Percentiles rank a stretch among this genome's conserved stretches.
These are phyloP conservation scores for Monascus ruber DNA, from an alignment of 2,329 filamentous ascomycete species.

Conservation along the genomic window DNA sequence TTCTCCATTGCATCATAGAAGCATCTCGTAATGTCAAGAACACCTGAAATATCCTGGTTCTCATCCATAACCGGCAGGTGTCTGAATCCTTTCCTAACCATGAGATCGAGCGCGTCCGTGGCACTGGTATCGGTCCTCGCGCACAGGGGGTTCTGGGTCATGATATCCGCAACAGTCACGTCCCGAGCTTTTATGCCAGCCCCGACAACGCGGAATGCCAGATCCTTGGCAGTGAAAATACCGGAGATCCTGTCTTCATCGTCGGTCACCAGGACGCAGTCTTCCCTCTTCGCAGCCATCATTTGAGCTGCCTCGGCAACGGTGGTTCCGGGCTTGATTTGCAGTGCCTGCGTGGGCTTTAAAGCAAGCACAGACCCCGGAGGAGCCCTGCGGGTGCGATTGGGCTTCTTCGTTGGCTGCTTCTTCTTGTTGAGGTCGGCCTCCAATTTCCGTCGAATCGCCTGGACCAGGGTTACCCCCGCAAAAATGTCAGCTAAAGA, in stretches of 20 bases:
- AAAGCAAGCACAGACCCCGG: conserved; percentile 92
- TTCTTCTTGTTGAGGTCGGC: conserved; percentile 97
- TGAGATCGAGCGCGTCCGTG: conserved; percentile 90
- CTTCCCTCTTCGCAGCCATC: conserved; percentile 97
- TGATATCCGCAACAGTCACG: conserved; percentile 93
- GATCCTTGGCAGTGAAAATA: conserved; percentile 97
- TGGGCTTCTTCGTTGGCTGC: conserved; percentile 62
- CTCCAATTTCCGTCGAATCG: conserved; percentile 93
- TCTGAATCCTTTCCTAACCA: conserved; percentile 96
- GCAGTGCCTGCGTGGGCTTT: conserved; percentile 87
- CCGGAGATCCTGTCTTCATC: conserved; percentile 96
- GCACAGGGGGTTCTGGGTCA: conserved; percentile 98
- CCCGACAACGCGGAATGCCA: conserved; percentile 93
- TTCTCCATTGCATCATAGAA: conserved; percentile 99
- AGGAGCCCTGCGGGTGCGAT: conserved; percentile 82
- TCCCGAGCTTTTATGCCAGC: conserved; percentile 77
- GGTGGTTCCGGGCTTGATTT: conserved; percentile 91
- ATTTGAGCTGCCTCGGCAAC: conserved; percentile 94
- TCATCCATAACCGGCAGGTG: conserved; percentile 99
- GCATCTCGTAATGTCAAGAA: conserved; percentile 97
- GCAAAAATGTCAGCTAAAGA: neutral
- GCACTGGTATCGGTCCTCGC: conserved; percentile 96
- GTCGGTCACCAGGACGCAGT: conserved; percentile 94
- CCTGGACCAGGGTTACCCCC: conserved; percentile 42
- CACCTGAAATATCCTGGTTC: conserved; percentile 97